phyloP scores from a whole-genome alignment of 176 grass and related monocot genomes.

The Carex cristatella region DNA sequence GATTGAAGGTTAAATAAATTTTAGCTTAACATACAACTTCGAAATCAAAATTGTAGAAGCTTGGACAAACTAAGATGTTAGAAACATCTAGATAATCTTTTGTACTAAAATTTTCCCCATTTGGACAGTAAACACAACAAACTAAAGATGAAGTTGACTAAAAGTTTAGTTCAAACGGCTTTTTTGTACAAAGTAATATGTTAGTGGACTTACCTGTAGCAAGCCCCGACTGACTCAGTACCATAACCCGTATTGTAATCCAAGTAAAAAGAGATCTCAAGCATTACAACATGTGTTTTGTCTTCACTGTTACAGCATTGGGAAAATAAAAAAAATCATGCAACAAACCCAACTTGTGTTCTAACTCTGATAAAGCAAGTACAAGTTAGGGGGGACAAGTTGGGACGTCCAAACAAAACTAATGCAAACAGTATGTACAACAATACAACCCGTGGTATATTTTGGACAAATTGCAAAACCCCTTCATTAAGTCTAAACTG shows the following conservation, averaged over 20 bases:
- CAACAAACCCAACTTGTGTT: constrained; percentile 13
- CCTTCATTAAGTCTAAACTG: background rate
- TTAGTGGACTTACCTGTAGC: background rate
- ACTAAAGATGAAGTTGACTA: background rate
- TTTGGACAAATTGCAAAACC: background rate
- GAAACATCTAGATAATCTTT: background rate
- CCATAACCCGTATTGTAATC: background rate
- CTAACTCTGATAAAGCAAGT: background rate
- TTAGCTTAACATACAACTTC: background rate
- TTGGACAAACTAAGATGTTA: background rate
- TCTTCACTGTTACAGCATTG: background rate
- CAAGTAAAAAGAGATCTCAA: background rate
- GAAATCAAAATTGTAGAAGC: background rate
- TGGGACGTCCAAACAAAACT: background rate
- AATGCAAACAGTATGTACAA: constrained; percentile 4
- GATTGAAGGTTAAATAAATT: background rate
- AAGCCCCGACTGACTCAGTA: background rate
- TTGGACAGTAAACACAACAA: background rate
- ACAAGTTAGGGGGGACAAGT: constrained; percentile 9
- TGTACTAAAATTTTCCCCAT: background rate
- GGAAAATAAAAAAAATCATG: background rate
- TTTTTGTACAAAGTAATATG: background rate
- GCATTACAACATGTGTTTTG: background rate
- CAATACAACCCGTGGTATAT: background rate
- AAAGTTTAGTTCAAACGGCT: background rate